phyloP scores from a whole-genome alignment of 1,284 basidiomycete genomes.

The Sanguinoderma infundibulare region DNA sequence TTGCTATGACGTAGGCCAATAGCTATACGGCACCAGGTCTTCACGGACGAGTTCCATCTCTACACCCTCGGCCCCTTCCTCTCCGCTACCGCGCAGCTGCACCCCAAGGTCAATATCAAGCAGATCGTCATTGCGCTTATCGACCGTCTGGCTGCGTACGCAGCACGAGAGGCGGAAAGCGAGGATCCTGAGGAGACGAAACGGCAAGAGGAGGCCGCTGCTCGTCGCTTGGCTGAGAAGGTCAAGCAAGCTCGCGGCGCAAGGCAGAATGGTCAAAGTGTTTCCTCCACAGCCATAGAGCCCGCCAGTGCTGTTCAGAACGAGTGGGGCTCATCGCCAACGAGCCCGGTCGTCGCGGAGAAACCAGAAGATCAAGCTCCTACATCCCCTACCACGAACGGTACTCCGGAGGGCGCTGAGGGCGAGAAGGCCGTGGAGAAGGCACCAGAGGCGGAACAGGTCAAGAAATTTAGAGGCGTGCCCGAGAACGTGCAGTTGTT shows the following conservation, averaged over 20 bases:
- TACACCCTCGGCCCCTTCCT: conserved; percentile 92
- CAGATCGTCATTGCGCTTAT: conserved; percentile 95
- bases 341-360: conserved; percentile 30
- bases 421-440: conserved; percentile 54
- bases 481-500: conserved; percentile 92
- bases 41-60: conserved; percentile 96
- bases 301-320: conserved; percentile 22
- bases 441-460: conserved; percentile 39
- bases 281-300: conserved; percentile 26
- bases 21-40: conserved; percentile 62
- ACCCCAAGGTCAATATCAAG: conserved; percentile 97
- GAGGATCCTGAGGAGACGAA: conserved; percentile 93
- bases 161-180: conserved; percentile 90
- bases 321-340: conserved; percentile 38
- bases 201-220: conserved; percentile 89
- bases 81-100: conserved; percentile 90
- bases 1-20: neutral
- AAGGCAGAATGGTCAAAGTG: conserved; percentile 50
- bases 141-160: conserved; percentile 92
- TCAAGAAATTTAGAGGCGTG: conserved; percentile 88
- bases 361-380: conserved; percentile 20
- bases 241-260: conserved; percentile 76
- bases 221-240: conserved; percentile 82
- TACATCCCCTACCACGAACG: conserved; percentile 14
- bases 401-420: conserved; percentile 35